Base-by-base conservation (phyloP, 2,329 filamentous ascomycete species). In the Xylaria digitata region DNA sequence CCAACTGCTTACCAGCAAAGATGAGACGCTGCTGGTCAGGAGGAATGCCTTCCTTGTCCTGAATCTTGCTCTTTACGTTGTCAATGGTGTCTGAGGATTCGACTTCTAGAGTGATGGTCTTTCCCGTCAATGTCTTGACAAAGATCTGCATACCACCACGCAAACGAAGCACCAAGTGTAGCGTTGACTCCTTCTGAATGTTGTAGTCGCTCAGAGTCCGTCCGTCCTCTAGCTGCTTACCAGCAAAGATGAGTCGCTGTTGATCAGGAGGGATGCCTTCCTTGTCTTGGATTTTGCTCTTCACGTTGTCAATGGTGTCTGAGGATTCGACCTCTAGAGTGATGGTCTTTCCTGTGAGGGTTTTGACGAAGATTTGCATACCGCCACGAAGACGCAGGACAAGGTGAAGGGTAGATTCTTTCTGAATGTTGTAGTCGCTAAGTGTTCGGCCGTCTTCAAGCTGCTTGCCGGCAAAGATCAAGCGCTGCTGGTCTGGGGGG, bases 401-500 rank as follows among this genome's bases (percentile, higher is more conserved):
- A 56, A 96, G 83, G 77, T 96, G 93, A 1, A 96, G 89, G 1
- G 92, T 96, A 0, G 88, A 92, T 79, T 97, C 93, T 85, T 97
- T 97, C 82, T 97, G 94, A 60, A 97, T 97, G 84, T 97, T 97
- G 88, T 97, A 97, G 80, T 97, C 94, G 68, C 88, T 90, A 0
- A 97, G 85, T 32, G 94, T 97, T 61, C 94, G 93, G 70, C 95
- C 94, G 74, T 98, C 95, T 81, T 98, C 95, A 3, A 97, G 89
- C 80, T 97, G 94, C 87, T 97, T 97, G 64, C 94, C 95, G 50
- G 94, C 94, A 74, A 97, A 97, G 80, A 97, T 97, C 73, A 97
- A 82, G 75, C 94, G 95, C 85, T 97, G 94, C 82, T 98, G 94
- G 78, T 97, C 94, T 11, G 94, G 94, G 53, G 94, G 95, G 63